Base-by-base conservation (phyloP, 768 basidiomycete genomes). In the Lentinula sp. region DNA sequence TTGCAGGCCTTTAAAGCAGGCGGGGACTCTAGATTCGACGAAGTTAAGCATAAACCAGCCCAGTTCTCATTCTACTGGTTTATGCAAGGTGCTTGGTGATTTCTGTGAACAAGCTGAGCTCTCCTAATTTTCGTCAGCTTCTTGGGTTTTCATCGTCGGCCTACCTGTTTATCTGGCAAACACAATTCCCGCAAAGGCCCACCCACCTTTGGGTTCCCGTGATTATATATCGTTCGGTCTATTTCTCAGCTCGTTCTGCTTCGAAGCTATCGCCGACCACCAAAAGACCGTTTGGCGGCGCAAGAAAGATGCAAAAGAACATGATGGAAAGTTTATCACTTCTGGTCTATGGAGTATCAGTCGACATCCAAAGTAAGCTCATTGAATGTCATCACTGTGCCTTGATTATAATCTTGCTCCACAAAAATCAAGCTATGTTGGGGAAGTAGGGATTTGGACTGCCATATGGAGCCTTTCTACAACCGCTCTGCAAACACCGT, bases 121-220 rank as follows among this genome's bases (percentile, higher is more conserved):
- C 28, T 5, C 18, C 18, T 15, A 45, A 21, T 42, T 54, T 16
- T 35, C 11, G 4, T 11, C 63, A 82, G 85, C 85, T 0, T 83
- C 82, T 2, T 90, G 89, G 89, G 80, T 89, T 43, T 72, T 83
- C 23, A 65, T 86, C 9, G 84, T 88, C 53, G 86, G 88, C 16
- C 76, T 91, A 11, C 88, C 89, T 3, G 83, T 89, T 9, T 89
- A 84, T 65, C 69, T 88, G 39, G 79, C 78, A 62, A 89, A 90
- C 67, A 70, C 76, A 3, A 68, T 87, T 6, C 85, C 87, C 0
- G 67, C 77, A 1, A 61, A 68, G 7, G 69, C 74, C 9, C 84
- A 85, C 60, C 80, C 84, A 5, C 71, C 78, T 21, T 75, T 91
- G 18, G 78, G 80, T 1, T 57, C 69, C 6, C 77, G 80, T 34